phyloP scores from a whole-genome alignment of 2,329 filamentous ascomycete genomes.

The Nemania sp. region DNA sequence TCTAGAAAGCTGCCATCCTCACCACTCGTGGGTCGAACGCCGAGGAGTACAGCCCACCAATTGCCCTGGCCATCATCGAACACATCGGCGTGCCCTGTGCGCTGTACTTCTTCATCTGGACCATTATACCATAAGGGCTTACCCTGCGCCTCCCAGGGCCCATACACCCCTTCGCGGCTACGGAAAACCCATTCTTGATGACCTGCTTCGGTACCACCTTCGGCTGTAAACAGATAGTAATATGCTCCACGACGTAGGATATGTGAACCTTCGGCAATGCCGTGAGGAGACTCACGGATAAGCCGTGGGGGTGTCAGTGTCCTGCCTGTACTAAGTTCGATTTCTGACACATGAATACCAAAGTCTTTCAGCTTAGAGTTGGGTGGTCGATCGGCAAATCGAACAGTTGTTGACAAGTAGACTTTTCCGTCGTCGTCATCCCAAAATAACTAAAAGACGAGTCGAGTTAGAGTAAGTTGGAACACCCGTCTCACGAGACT shows the following conservation, averaged over 20 bases:
- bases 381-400: conserved; percentile 42
- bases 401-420: conserved; percentile 51
- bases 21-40: conserved; percentile 44
- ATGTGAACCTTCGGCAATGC: conserved; percentile 49
- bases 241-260: conserved; percentile 41
- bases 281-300: conserved; percentile 44
- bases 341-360: conserved; percentile 50
- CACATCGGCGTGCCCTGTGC: conserved; percentile 54
- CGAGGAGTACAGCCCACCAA: conserved; percentile 54
- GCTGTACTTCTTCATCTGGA: conserved; percentile 51
- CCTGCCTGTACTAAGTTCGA: conserved; percentile 47
- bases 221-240: conserved; percentile 47
- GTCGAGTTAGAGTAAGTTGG: not conserved
- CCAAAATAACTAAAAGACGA: conserved; percentile 46
- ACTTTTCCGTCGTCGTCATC: conserved; percentile 52
- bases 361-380: conserved; percentile 53
- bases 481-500: too few species aligned
- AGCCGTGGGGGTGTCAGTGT: conserved; percentile 43
- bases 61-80: conserved; percentile 48
- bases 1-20: conserved; percentile 39
- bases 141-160: conserved; percentile 53
- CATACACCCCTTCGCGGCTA: conserved; percentile 47
- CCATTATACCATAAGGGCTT: conserved; percentile 53
- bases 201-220: conserved; percentile 50
- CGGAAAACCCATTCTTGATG: conserved; percentile 58